Base-by-base conservation (phyloP, 2,329 filamentous ascomycete genomes). In the Fusarium bactridioides region DNA sequence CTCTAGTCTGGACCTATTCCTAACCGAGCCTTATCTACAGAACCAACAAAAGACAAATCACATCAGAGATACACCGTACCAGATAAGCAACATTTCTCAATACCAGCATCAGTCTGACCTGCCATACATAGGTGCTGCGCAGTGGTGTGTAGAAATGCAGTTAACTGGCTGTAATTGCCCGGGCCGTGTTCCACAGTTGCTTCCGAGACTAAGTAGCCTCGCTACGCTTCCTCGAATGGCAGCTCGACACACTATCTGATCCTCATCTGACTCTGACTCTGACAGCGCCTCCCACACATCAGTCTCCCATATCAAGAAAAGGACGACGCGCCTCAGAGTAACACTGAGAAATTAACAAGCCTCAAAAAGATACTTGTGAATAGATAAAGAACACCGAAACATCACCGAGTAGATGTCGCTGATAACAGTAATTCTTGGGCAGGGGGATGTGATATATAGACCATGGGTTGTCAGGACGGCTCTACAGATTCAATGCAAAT, bases 301-400 rank as follows among this genome's bases (percentile, higher is more conserved):
- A 31, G 5, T 13, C 31, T 31, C 31, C 10, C 45, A 31, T n/a
- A 31, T 48, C 27, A 31, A 16, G 7, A 31, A 10, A n/a, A 3
- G 7, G 15, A 48, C 9, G 7, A 31, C 9, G 19, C 0, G 4
- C 10, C 15, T 11, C 1, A 21, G 9, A 31, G 4, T 3, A 21
- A 3, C 1, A 4, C 7, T 16, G 5, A 11, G 19, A 6, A 10
- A 31, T 4, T 4, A 31, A 7, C 27, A 31, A 48, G 9, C 21
- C 21, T 11, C 12, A 31, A 48, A 10, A 18, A 8, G 15, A 48
- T 21, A 12, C 27, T 2, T 18, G 6, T 16, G 10, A 10, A 48
- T 5, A 31, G 45, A 31, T 29, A 48, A 31, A 31, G 45, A 12
- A 48, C 4, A 3, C 45, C 45, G 45, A 48, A n/a, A 11, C 10